Evolutionary conservation across 2,329 filamentous ascomycete genomes (phyloP).

Genomic region (Sphaerulina populicola): DNA sequence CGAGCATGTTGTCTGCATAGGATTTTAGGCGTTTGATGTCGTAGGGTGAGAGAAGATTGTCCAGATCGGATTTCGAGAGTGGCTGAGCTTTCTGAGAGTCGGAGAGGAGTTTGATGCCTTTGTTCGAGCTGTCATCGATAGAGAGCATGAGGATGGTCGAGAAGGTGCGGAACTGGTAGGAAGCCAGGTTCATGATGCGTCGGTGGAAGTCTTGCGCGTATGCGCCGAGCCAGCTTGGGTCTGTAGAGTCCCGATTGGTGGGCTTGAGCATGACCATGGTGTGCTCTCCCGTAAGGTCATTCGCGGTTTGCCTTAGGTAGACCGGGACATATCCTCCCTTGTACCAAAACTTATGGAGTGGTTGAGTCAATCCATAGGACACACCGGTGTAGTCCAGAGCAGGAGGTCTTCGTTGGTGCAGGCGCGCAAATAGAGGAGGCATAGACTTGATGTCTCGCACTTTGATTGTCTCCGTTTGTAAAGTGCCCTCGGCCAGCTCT

Average conservation of each 20-base stretch:
- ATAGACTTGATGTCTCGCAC: conserved; percentile 84
- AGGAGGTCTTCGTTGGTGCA: conserved; percentile 73
- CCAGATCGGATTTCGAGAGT: conserved; percentile 67
- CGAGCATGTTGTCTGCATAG: conserved; percentile 93
- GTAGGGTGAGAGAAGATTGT: conserved; percentile 73
- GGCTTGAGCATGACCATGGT: conserved; percentile 95
- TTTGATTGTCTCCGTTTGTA: conserved; percentile 80
- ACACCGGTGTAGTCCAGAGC: conserved; percentile 88
- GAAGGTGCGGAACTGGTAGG: conserved; percentile 86
- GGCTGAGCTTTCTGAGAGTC: conserved; percentile 42
- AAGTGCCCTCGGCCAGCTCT: conserved; percentile 65
- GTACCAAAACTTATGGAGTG: conserved; percentile 96
- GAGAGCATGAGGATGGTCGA: conserved; percentile 68
- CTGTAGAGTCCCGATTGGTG: conserved; percentile 51
- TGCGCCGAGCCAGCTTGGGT: conserved; percentile 77
- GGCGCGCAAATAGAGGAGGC: conserved; percentile 83
- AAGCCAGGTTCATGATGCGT: conserved; percentile 81
- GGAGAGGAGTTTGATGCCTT: conserved; percentile 59
- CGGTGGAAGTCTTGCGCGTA: conserved; percentile 90
- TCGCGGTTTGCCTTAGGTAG: conserved; percentile 88
- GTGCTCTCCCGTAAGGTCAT: conserved; percentile 93
- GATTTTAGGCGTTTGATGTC: conserved; percentile 91
- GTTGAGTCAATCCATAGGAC: conserved; percentile 80
- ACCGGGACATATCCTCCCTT: conserved; percentile 76
- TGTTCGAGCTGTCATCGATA: conserved; percentile 75